Conservation (phyloP, 1,284 basidiomycete species). For the Sphaerobolus stellatus region DNA sequence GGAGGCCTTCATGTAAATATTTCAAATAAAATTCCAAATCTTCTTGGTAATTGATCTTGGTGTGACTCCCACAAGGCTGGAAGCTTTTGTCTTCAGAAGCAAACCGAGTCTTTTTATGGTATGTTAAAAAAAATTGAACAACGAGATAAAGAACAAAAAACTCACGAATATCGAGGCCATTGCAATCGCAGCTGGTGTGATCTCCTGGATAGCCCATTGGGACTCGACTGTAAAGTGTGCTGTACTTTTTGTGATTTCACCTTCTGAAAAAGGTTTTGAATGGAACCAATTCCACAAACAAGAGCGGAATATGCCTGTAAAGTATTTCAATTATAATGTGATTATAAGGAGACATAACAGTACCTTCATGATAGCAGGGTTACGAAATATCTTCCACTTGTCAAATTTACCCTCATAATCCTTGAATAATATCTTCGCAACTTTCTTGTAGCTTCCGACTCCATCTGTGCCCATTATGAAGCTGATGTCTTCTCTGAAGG, state of each 20-base stretch:
- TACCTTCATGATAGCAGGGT: not conserved
- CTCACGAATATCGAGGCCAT: not conserved
- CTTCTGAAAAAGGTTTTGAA: not conserved
- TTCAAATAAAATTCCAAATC: not conserved
- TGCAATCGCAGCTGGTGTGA: not conserved
- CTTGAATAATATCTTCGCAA: not conserved
- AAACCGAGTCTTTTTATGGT: not conserved
- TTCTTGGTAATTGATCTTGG: not conserved
- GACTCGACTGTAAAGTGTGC: not conserved
- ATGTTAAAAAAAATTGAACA: not conserved
- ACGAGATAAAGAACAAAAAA: not conserved
- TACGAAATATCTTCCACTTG: not conserved
- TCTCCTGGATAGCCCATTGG: not conserved
- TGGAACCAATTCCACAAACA: not conserved
- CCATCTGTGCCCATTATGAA: not conserved
- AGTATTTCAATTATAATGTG: not conserved
- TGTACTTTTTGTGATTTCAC: not conserved
- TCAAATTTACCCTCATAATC: not conserved
- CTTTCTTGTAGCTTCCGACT: not conserved
- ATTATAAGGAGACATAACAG: not conserved
- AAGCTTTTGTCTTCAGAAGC: not conserved
- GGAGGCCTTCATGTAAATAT: not conserved
- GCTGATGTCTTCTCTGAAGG: not conserved
- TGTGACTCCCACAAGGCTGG: not conserved
- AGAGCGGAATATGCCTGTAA: not conserved